Evolutionary conservation across 148 eudicot species (phyloP), one percentile per base, ranked within the genome.

Genomic region (Cornus controversa): DNA sequence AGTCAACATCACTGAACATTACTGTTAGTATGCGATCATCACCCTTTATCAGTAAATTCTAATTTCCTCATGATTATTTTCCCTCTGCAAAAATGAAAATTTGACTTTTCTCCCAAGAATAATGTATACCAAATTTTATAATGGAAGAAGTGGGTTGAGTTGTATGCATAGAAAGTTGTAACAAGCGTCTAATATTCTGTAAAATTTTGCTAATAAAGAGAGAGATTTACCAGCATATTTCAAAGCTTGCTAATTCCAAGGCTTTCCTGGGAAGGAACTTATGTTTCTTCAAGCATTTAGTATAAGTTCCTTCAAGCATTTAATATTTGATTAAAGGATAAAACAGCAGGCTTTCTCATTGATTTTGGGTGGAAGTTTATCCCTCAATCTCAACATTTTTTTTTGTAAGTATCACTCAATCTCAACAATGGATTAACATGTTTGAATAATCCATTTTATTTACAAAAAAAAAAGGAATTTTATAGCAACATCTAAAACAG

Each of bases 401-500:
- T n/a, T n/a, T n/a, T n/a, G n/a, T n/a, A n/a, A n/a, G n/a, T 45
- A 54, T 18, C 20, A 22, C 22, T 54, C 22, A 13, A 54, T 18
- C 62, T 54, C 22, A 54, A 14, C 22, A 60, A 50, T 50, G 20
- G 57, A 50, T 50, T 40, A 50, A 50, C 57, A 13, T 50, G 1
- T 50, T 15, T 7, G 14, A 60, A 54, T 54, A 54, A 54, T 20
- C 22, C 60, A 54, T 40, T 40, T 40, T 8, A 40, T 40, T 6
- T 40, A 40, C 60, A 54, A 54, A 54, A 14, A 54, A 54, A 54
- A 31, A 31, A 31, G 4, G 4, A 29, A 29, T 29, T 29, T 29
- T 29, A 29, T 29, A 31, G 66, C 72, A 80, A 72, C 54, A 53
- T 71, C n/a, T 62, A 42, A 77, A 65, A 77, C 63, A 28, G 45